phyloP scores from a whole-genome alignment of 306 rosid genomes.

The Fragaria nilgerrensis region DNA sequence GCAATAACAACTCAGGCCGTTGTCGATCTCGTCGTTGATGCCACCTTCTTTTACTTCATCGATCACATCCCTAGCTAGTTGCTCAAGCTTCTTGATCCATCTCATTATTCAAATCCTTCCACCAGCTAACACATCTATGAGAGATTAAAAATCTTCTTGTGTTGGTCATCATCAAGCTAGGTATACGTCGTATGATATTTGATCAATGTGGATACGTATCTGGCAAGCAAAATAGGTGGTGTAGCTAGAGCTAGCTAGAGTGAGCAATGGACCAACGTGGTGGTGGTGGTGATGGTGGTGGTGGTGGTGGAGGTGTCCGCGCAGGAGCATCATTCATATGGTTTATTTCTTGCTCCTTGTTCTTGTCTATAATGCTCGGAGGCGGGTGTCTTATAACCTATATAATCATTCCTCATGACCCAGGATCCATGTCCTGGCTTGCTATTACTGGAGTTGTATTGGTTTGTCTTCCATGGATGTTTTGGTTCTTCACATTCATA shows the following conservation, averaged over 20 bases:
- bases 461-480: conserved; percentile 83
- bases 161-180: not conserved
- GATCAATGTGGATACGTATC: not conserved
- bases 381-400: conserved; percentile 62
- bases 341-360: conserved; percentile 40
- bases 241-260: not conserved
- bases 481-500: conserved; percentile 65
- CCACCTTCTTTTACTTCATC: not conserved
- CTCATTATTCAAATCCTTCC: not conserved
- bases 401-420: conserved; percentile 43
- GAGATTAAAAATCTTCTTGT: not conserved
- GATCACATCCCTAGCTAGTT: not conserved
- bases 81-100: not conserved
- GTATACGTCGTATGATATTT: not conserved
- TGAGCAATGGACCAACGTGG: conserved; percentile 42
- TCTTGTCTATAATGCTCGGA: conserved; percentile 44
- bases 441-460: conserved; percentile 51
- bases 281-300: conserved; percentile 20
- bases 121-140: not conserved
- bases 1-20: not conserved
- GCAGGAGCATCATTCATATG: conserved; percentile 69
- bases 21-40: not conserved
- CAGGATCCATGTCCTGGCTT: conserved; percentile 42
- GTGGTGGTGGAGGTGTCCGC: conserved; percentile 28
- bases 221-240: not conserved